phyloP scores from a whole-genome alignment of 352 stramenopile genomes.

The Phytophthora cactorum region DNA sequence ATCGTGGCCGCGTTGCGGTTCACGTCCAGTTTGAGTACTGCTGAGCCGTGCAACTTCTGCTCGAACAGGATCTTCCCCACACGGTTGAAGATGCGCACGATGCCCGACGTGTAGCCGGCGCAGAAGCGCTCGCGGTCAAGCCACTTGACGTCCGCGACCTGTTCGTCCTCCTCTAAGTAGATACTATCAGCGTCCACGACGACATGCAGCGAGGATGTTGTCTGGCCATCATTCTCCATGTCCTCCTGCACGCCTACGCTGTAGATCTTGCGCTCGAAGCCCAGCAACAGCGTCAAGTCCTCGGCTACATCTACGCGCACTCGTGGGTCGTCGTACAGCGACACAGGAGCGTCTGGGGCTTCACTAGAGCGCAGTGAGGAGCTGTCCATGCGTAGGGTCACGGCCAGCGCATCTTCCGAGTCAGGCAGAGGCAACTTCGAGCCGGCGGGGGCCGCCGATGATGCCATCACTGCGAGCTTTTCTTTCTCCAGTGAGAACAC shows the following conservation, averaged over 20 bases:
- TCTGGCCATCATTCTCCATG: constrained; percentile 17
- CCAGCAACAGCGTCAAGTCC: constrained; percentile 55
- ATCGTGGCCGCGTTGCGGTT: constrained; percentile 46
- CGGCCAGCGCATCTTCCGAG: constrained; percentile 23
- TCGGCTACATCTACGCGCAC: constrained; percentile 63
- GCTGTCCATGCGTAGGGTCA: constrained; percentile 36
- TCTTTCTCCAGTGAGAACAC: constrained; percentile 1
- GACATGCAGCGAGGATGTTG: constrained; percentile 14
- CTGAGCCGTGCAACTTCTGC: constrained; percentile 60
- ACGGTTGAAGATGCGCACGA: constrained; percentile 66
- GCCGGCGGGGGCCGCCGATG: constrained; percentile 12
- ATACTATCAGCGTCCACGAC: constrained; percentile 39
- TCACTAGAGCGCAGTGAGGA: constrained; percentile 12
- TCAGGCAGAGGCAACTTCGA: constrained; percentile 3
- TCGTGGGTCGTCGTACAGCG: constrained; percentile 50
- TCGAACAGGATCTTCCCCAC: constrained; percentile 62
- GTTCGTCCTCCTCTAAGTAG: constrained; percentile 51
- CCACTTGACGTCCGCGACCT: constrained; percentile 73
- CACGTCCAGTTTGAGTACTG: constrained; percentile 60
- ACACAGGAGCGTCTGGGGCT: constrained; percentile 13
- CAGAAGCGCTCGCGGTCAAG: constrained; percentile 61
- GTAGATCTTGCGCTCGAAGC: constrained; percentile 49
- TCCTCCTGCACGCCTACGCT: constrained; percentile 27
- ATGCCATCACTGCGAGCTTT: constrained; percentile 16
- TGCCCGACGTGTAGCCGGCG: constrained; percentile 60